Evolutionary conservation across 805 yeast genomes (phyloP), one percentile per base, ranked within the genome.

Genomic region (Hyphopichia homilentoma): DNA sequence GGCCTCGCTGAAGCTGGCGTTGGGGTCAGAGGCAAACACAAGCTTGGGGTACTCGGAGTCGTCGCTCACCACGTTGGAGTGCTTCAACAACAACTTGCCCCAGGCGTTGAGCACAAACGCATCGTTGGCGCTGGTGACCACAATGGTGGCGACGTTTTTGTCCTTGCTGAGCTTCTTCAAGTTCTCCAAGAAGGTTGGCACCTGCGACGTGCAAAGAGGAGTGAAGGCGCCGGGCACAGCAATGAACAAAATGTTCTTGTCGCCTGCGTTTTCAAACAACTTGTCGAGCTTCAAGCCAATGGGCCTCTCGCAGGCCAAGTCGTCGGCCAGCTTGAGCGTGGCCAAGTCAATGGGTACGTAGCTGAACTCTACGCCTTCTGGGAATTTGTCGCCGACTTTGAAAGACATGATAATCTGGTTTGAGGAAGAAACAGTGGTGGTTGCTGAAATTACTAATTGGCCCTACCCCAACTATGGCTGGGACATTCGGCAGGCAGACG

Each of bases 211-310:
- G 39, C 73, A 66, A 2, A 67, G 53, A n/a, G 71, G 70, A 6
- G 70, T 61, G 47, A 64, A 65, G 2, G 69, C 67, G 17, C 68
- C 70, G 6, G 73, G 73, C 18, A 65, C 68, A 7, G 68, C 46
- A 14, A 66, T 65, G 29, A 65, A 42, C 29, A 63, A 45, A 5
- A 61, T 47, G 27, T 52, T 54, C 16, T 53, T 47, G 19, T 48
- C 45, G 2, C 38, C 40, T 21, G 50, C 40, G 29, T 57, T 44
- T 27, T 39, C 48, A 16, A 63, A 19, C 32, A 63, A 40, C 18
- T 52, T 50, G 46, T 63, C 69, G 32, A 66, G 32, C 28, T 55
- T 49, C 38, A 66, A 48, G 11, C 51, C 46, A 27, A 56, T 47
- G 3, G 70, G 69, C 21, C 47, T 43, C 21, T 58, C 52, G 42